Conservation (phyloP, 2,329 filamentous ascomycete species). For the Aureobasidium lini region DNA sequence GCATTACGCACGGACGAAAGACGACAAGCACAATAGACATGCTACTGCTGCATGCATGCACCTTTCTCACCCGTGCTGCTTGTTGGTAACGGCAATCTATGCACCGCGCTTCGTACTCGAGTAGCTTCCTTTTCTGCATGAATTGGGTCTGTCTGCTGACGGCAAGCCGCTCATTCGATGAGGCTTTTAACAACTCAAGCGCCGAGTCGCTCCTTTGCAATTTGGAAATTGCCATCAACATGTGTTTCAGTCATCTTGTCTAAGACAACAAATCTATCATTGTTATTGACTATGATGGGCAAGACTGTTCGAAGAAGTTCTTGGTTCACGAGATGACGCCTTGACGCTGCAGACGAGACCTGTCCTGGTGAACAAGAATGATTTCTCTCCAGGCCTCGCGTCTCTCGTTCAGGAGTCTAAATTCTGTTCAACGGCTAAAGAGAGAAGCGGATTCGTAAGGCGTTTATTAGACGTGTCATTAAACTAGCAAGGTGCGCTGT, state of each 20-base stretch:
- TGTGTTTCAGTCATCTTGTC: no score
- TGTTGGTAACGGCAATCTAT: background rate
- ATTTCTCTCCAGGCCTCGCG: background rate
- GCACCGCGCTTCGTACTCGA: background rate
- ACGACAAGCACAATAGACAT: background rate
- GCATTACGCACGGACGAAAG: background rate
- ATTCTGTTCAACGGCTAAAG: constrained; percentile 1
- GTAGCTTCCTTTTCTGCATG: background rate
- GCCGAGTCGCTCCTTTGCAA: background rate
- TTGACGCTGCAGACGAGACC: background rate
- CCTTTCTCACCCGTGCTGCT: background rate
- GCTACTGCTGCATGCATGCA: background rate
- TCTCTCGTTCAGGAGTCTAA: background rate
- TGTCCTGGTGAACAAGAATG: background rate
- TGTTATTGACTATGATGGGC: background rate
- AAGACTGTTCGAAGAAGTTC: background rate
- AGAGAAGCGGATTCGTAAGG: background rate
- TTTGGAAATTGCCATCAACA: background rate
- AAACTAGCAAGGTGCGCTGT: background rate
- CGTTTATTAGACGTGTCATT: background rate
- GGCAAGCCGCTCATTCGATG: background rate
- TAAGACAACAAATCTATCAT: no score
- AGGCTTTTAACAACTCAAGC: constrained; percentile 5
- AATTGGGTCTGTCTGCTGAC: constrained; percentile 5
- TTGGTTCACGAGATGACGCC: background rate